These are phyloP conservation scores for Tubosaeta brunneosetosa DNA, from an alignment of 768 basidiomycete genomes.

Conservation along the genomic window DNA sequence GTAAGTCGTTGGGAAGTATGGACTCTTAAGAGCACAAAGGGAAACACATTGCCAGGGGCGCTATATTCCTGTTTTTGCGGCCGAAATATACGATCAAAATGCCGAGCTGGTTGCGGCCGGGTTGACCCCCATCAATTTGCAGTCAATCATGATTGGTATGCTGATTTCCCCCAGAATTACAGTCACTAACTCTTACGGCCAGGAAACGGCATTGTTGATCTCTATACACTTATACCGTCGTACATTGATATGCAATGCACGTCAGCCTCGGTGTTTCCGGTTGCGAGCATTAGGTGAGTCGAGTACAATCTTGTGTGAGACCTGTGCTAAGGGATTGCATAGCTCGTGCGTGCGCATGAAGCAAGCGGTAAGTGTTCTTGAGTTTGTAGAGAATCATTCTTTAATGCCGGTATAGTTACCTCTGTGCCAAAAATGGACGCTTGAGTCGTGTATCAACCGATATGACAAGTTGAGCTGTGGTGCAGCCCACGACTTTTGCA, in stretches of 20 bases:
- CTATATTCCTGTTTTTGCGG: slow-evolving; percentile 48
- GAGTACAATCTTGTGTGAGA: background rate
- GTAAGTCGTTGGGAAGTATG: slow-evolving; percentile 21
- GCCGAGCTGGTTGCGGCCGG: slow-evolving; percentile 38
- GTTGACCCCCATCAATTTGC: slow-evolving; percentile 45
- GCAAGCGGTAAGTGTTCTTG: slow-evolving; percentile 28
- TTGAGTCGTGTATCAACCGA: slow-evolving; percentile 55
- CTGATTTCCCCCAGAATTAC: background rate
- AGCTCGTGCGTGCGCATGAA: slow-evolving; percentile 42
- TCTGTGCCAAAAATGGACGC: slow-evolving; percentile 58
- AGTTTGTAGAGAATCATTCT: background rate
- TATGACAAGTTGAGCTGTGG: slow-evolving; percentile 67
- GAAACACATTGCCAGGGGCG: slow-evolving; percentile 36
- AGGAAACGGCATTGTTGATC: slow-evolving; percentile 47
- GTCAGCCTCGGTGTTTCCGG: slow-evolving; percentile 42
- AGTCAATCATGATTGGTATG: slow-evolving; percentile 47
- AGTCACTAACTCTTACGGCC: background rate
- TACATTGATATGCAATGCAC: slow-evolving; percentile 57
- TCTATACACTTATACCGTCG: slow-evolving; percentile 34
- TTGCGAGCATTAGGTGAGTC: slow-evolving; percentile 34
- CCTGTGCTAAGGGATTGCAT: background rate
- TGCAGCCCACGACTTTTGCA: slow-evolving; percentile 66
- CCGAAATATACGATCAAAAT: slow-evolving; percentile 48
- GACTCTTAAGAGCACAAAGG: background rate
- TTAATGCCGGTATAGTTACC: slow-evolving; percentile 47